Evolutionary conservation across 176 grass and related monocot species (phyloP), one percentile per base, ranked within the genome.

Genomic region (Aegilops bicornis): DNA sequence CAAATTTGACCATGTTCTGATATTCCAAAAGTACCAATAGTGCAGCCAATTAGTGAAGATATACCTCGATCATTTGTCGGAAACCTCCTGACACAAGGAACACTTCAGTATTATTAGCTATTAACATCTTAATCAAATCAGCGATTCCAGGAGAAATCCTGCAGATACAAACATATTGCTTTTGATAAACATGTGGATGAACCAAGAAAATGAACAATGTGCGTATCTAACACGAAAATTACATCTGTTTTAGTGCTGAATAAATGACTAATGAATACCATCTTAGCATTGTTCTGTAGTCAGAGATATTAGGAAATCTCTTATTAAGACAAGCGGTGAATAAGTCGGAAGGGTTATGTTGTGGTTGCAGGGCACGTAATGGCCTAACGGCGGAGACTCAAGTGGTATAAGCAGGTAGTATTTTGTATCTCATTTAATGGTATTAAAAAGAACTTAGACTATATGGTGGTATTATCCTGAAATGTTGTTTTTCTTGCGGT

Each of bases 121-220:
- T 79, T 64, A 90, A 17, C 20, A 37, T 86, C 25, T 79, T 79
- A 15, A 86, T 83, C 72, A 90, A 52, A 83, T 86, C 74, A 73
- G 72, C 19, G 13, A 90, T 83, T 50, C 88, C 84, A 56, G 84
- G 88, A 83, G 88, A 90, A 63, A 86, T 86, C 79, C 88, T 86
- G 50, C 61, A 86, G 36, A 86, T 83, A 5, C 71, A 68, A 45
- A 70, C 13, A 0, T n/a, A 80, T 35, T 50, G 24, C 3, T 73
- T 43, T 64, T 50, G 19, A 62, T 43, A 70, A 83, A 64, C 66
- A 67, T 60, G 42, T 69, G 76, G 74, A 20, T 77, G 48, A 8
- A 86, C 20, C 35, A 79, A 58, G 31, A 64, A n/a, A 87, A 61
- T 68, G 17, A 76, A 13, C 56, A 64, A 19, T 54, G 8, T 1